phyloP scores from a whole-genome alignment of 306 rosid species.

The Corylus americana region DNA sequence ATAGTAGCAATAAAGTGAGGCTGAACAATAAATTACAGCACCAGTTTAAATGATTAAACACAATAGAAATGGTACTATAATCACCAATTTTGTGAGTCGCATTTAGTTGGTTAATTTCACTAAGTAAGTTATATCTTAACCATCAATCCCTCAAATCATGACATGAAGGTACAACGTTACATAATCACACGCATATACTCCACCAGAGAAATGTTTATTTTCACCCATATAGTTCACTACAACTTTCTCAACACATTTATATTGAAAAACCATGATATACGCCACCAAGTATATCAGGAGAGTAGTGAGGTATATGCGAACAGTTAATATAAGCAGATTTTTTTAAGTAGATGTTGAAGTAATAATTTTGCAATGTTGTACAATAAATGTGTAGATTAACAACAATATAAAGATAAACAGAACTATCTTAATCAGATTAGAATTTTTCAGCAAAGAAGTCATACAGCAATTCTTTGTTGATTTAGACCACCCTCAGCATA shows the following conservation, averaged over 20 bases:
- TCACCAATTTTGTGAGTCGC: not conserved
- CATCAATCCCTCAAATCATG: not conserved
- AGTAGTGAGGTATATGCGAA: constrained; percentile 9
- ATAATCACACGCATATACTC: not conserved
- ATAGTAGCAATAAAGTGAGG: not conserved
- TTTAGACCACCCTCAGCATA: constrained; percentile 98
- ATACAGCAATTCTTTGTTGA: constrained; percentile 95
- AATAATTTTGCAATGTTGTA: not conserved
- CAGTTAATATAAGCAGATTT: not conserved
- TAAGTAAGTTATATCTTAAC: not conserved
- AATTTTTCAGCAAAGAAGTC: constrained; percentile 28
- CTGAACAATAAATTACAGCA: not conserved
- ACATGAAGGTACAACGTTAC: not conserved
- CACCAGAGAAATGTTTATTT: not conserved
- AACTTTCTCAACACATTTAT: constrained; percentile 3
- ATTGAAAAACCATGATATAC: constrained; percentile 15
- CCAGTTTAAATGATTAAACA: not conserved
- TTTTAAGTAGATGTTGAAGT: not conserved
- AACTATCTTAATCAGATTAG: constrained; percentile 16
- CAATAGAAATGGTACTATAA: not conserved
- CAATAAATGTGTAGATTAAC: not conserved
- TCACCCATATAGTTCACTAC: not conserved
- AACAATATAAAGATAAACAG: not conserved
- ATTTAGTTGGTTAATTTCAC: not conserved
- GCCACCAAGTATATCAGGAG: not conserved